Percentiles rank a stretch among this genome's conserved stretches.
Evolutionary conservation across 345 rosid species (phyloP).

Genomic region (Moricandia moricandioides): DNA sequence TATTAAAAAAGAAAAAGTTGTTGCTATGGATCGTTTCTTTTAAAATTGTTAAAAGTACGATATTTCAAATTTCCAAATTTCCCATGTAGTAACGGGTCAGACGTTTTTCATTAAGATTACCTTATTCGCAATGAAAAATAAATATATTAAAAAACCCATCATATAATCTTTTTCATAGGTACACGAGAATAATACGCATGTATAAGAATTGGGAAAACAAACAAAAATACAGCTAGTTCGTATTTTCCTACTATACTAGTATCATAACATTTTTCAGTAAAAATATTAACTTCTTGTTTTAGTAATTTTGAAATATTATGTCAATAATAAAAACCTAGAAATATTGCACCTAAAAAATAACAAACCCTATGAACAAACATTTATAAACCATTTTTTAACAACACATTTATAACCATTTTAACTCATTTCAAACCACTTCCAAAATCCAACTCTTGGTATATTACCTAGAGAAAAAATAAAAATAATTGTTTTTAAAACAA

Average conservation of each 20-base stretch:
- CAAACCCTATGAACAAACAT: neutral
- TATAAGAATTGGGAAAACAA: neutral
- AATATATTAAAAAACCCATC: neutral
- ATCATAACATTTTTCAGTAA: neutral
- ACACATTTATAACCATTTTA: neutral
- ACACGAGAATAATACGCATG: neutral
- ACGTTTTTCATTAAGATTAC: conserved; percentile 3
- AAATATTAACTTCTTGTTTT: neutral
- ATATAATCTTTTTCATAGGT: neutral
- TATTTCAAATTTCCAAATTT: neutral
- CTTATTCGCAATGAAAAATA: neutral
- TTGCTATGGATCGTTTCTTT: neutral
- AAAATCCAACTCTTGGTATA: neutral
- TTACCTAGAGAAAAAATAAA: neutral
- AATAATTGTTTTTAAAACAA: too few species aligned
- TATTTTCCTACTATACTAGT: neutral
- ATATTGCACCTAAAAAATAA: neutral
- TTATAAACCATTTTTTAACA: neutral
- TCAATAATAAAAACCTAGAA: neutral
- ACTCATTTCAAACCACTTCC: neutral
- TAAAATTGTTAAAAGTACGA: neutral
- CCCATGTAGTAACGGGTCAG: neutral
- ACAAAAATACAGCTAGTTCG: neutral
- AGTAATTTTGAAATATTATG: neutral
- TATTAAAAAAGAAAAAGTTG: neutral